Evolutionary conservation across 257 asterid species (phyloP), one percentile per base, ranked within the genome.

Genomic region (Cynanchum wilfordii): DNA sequence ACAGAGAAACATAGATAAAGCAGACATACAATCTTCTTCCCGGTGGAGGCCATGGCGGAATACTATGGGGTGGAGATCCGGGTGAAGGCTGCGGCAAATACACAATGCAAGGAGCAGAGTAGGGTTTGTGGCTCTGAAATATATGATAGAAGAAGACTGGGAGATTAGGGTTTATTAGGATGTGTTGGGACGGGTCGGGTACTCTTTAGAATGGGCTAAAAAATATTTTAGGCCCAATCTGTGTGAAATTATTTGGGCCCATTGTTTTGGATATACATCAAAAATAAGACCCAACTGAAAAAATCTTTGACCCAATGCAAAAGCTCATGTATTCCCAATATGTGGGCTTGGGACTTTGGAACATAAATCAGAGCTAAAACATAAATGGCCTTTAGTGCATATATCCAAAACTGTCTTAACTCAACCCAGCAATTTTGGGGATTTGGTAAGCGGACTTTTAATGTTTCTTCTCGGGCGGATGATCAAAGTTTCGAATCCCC

Each of bases 21-120:
- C 2, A 1, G 47, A 49, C 24, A 7, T 81, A 86, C 88, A 80
- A 85, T 83, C 80, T 86, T 86, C 51, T 86, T 86, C 58, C 88
- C 85, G 79, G 87, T 58, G 83, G 84, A 38, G 30, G 80, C 85
- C 90, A 83, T 86, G n/a, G 81, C 45, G 27, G 57, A 30, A 22
- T 44, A 30, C 29, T 44, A 36, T 51, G 38, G 5, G 10, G 15
- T 20, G 45, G 22, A 40, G 44, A 25, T 10, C 58, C 72, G 20
- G 69, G 20, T n/a, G 69, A 27, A 72, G 71, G 75, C 69, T 0
- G 79, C 83, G 76, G 82, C 80, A 52, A 71, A 15, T 66, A 54
- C 66, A 9, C 16, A 69, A 36, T n/a, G 80, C 47, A 54, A n/a
- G 52, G 49, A 5, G 63, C 25, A 6, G 49, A 16, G 6, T n/a